These are phyloP conservation scores for Saccharomyces hybrid DNA, from an alignment of 1,139 yeast species.

Conservation along the genomic window DNA sequence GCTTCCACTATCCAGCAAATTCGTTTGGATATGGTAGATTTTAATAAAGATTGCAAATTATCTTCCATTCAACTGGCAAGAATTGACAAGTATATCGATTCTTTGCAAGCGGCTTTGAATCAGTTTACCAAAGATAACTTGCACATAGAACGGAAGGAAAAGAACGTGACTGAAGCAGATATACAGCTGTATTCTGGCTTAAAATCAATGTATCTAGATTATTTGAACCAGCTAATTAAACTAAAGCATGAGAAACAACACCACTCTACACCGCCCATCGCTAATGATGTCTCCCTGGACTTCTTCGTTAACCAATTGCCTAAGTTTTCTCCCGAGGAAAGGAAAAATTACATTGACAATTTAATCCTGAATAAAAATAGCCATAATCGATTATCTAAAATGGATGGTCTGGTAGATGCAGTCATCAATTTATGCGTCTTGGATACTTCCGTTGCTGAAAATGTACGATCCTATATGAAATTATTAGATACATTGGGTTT, in stretches of 20 bases:
- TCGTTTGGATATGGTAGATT: constrained; percentile 20
- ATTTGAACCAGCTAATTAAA: constrained; percentile 20
- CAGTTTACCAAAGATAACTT: constrained; percentile 27
- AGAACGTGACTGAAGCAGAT: constrained; percentile 24
- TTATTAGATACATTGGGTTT: constrained; percentile 11
- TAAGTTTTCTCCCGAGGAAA: constrained; percentile 19
- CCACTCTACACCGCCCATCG: neutral
- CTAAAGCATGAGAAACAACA: constrained; percentile 10
- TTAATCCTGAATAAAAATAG: constrained; percentile 9
- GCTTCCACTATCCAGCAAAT: constrained; percentile 25
- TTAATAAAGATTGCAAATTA: constrained; percentile 11
- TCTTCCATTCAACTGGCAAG: constrained; percentile 14
- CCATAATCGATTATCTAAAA: constrained; percentile 9
- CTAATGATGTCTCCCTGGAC: neutral
- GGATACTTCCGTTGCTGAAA: constrained; percentile 23
- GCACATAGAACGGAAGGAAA: constrained; percentile 18
- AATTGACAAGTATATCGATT: constrained; percentile 19
- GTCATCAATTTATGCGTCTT: constrained; percentile 21
- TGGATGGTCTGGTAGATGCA: constrained; percentile 13
- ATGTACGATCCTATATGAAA: constrained; percentile 15
- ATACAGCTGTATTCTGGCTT: constrained; percentile 25
- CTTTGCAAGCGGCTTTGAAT: constrained; percentile 19
- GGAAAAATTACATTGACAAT: constrained; percentile 19
- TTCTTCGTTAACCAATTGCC: constrained; percentile 9
- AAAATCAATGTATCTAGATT: constrained; percentile 27